Evolutionary conservation across 305 asterid species (phyloP).

Genomic region (Fraxinus floribunda): DNA sequence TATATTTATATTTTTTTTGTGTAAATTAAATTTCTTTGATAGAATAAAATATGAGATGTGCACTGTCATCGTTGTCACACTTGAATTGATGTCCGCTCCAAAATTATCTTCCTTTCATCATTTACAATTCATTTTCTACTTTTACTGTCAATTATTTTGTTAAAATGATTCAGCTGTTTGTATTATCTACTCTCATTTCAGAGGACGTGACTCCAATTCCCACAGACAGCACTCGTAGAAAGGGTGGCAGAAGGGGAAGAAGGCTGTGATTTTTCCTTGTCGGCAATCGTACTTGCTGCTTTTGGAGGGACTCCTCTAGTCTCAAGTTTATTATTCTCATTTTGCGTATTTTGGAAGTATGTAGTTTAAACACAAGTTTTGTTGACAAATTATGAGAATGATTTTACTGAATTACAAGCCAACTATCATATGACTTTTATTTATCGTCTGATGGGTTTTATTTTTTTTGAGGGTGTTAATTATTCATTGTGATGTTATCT

Average conservation of each 20-base stretch:
- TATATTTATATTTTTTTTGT: background rate
- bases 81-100: background rate
- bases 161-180: background rate
- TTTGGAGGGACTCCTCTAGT: constrained; percentile 10
- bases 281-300: background rate
- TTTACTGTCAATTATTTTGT: background rate
- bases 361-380: constrained; percentile 13
- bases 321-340: constrained; percentile 21
- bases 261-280: constrained; percentile 39
- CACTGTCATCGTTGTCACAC: background rate
- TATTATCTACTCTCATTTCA: constrained; percentile 22
- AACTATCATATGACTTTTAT: background rate
- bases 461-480: background rate
- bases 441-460: background rate
- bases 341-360: constrained; percentile 10
- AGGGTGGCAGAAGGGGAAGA: constrained; percentile 75
- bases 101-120: background rate
- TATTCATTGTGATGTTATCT: background rate
- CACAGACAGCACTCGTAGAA: constrained; percentile 64
- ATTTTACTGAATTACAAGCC: background rate
- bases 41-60: background rate
- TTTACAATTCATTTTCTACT: background rate
- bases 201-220: constrained; percentile 78
- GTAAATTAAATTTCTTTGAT: background rate
- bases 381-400: background rate